Evolutionary conservation across 257 asterid species (phyloP), one percentile per base, ranked within the genome.

Genomic region (Nicotiana obtusifolia): DNA sequence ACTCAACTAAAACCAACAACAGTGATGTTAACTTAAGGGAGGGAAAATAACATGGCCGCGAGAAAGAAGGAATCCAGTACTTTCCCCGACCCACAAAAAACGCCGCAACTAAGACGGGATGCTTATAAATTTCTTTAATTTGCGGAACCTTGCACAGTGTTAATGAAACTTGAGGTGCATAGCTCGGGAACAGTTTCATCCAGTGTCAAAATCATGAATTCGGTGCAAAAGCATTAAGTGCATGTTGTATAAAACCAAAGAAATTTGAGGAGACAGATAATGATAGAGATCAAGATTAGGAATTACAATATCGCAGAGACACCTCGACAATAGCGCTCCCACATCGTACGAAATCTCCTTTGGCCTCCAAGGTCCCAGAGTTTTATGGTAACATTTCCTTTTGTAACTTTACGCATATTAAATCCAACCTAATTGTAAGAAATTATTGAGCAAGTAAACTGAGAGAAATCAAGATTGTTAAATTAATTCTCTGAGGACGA

Each of bases 301-400:
- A 83, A 71, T 91, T 93, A 95, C 99, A 93, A 52, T 76, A 95
- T 95, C 30, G 97, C 98, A 28, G 97, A 86, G 91, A 92, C 99
- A 66, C 99, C 98, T 16, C 99, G 95, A 78, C 99, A 95, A 59
- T 95, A 95, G 33, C 97, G 98, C 88, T 95, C 99, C 99, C 99
- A 95, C 99, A 93, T 95, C 57, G 97, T 79, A 44, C 98, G 97
- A 57, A 93, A 95, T 86, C 97, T 93, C 5, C 94, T 85, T 85
- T 95, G 99, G 77, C 99, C 99, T 83, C 99, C 98, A 88, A 93
- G 92, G 82, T 95, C 99, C 99, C 99, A 95, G 41, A 95, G 93
- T 82, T 95, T 95, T 83, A 95, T 93, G 35, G 97, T 92, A 64
- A 95, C 99, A 73, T 95, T 95, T 85, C 99, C 97, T 86, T 93